Base-by-base conservation (phyloP, 768 basidiomycete genomes). In the Serendipita indica region DNA sequence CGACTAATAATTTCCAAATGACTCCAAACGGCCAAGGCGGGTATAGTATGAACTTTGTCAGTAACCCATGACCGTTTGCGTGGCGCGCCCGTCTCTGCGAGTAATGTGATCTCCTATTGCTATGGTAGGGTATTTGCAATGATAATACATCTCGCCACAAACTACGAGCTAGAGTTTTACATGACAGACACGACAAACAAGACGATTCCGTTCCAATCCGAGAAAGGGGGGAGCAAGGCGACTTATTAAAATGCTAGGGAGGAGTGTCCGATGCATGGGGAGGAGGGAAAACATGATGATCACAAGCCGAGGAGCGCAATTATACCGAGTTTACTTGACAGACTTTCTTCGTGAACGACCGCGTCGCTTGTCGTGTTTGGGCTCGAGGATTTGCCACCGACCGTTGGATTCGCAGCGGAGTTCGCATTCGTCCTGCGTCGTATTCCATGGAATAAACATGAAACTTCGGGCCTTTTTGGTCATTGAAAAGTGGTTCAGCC, bases 1-100 rank as follows among this genome's bases (percentile, higher is more conserved):
- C 86, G 13, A 97, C 93, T 0, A 84, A 98, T 67, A 98, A 94
- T 72, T 98, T 98, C 78, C 86, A 98, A 72, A 89, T 99, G 65
- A 83, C 83, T 61, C 89, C 89, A 16, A 93, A 94, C 63, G 89
- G 84, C 3, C 83, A 91, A 62, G 94, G 94, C n/a, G 91, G 94
- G 0, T 98, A 97, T 72, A 87, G 86, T 0, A 81, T 98, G 79
- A 87, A 88, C 65, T 96, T 98, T 67, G 73, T 72, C 43, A 54
- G 32, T 18, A 20, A 30, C 32, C 16, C 49, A 28, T 54, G 25
- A 28, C 49, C 10, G 20, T 30, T n/a, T n/a, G n/a, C 10, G 35
- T n/a, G 35, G 35, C 35, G 35, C 35, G 10, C 35, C n/a, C n/a
- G 10, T n/a, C n/a, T 37, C 35, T 37, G 35, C n/a, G n/a, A 10